phyloP scores from a whole-genome alignment of 768 basidiomycete genomes.

The Psilocybe cyanescens region DNA sequence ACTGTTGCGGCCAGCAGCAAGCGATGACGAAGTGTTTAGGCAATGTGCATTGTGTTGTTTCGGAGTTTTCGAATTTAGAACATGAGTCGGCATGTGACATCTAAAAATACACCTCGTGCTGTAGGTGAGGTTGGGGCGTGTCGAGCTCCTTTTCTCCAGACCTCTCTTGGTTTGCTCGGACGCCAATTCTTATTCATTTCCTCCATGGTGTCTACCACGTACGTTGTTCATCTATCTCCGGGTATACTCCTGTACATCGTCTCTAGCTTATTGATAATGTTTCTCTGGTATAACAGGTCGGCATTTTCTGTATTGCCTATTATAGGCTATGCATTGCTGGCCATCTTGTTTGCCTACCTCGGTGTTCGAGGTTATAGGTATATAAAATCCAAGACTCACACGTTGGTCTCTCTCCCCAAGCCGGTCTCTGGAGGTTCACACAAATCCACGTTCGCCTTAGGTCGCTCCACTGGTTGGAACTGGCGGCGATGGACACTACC shows the following conservation, averaged over 20 bases:
- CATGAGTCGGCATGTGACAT: conserved; percentile 13
- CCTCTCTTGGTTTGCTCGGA: conserved; percentile 1
- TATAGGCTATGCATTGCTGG: conserved; percentile 20
- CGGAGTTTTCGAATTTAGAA: no score
- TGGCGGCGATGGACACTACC: conserved; percentile 18
- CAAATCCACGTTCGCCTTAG: conserved; percentile 11
- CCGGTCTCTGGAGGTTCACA: conserved; percentile 2
- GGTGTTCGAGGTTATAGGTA: conserved; percentile 14
- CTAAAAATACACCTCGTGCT: conserved; percentile 25
- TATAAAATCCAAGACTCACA: conserved; percentile 1
- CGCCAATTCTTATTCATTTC: conserved; percentile 10
- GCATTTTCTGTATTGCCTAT: conserved; percentile 18
- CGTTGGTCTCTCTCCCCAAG: conserved; percentile 11
- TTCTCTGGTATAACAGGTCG: conserved; percentile 6
- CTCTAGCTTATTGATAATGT: conserved; percentile 1
- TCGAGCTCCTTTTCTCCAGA: conserved; percentile 14
- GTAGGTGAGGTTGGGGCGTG: conserved; percentile 14
- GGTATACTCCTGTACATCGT: conserved; percentile 1
- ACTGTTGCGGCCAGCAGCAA: no score
- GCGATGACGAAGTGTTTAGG: no score
- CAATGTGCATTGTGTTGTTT: no score
- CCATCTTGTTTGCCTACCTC: conserved; percentile 19
- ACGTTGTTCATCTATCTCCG: conserved; percentile 12
- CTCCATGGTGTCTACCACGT: conserved; percentile 21
- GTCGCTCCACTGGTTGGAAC: conserved; percentile 11